Base-by-base conservation (phyloP, 768 basidiomycete species). In the Coprinopsis marcescibilis region DNA sequence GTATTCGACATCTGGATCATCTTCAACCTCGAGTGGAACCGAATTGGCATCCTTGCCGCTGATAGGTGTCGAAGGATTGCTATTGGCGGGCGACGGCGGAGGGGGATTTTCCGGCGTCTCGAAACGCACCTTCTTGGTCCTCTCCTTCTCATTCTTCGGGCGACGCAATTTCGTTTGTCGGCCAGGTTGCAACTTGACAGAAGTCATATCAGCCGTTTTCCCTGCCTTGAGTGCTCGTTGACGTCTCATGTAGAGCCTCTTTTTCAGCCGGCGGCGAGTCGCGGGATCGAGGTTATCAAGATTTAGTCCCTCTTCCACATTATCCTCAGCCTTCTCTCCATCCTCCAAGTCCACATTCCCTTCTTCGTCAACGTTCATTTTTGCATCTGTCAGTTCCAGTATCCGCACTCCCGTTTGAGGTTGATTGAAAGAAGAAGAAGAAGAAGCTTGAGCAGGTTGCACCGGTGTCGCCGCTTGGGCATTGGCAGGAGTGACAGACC, bases 171-270 rank as follows among this genome's bases (percentile, higher is more conserved):
- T 60, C 15, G 5, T 48, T 43, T 58, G 64, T 40, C 69, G 60
- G 13, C 74, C 73, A 45, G 57, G 70, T 53, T 57, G 55, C 44
- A 75, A 57, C 52, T 64, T 70, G n/a, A 49, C 52, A 0, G 59
- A 26, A 13, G 54, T 57, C n/a, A 60, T 52, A 42, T 63, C 5
- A 61, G 61, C 7, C 49, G 57, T 11, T 52, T 60, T 32, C 69
- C 83, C 23, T 57, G 56, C 40, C 25, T 67, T 61, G 23, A 67
- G 62, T 2, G 86, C 85, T 34, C 85, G 75, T 58, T 77, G 81
- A 23, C 77, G 75, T 4, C 85, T 78, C 86, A 88, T 88, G 52
- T 84, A 76, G 4, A 88, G 65, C 30, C 84, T 71, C 48, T 86
- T 86, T 48, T 65, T 64, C 19, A 77, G 52, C n/a, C 75, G 78